Base-by-base conservation (phyloP, 2,329 filamentous ascomycete species). In the Aspergillus ochraceoroseus region DNA sequence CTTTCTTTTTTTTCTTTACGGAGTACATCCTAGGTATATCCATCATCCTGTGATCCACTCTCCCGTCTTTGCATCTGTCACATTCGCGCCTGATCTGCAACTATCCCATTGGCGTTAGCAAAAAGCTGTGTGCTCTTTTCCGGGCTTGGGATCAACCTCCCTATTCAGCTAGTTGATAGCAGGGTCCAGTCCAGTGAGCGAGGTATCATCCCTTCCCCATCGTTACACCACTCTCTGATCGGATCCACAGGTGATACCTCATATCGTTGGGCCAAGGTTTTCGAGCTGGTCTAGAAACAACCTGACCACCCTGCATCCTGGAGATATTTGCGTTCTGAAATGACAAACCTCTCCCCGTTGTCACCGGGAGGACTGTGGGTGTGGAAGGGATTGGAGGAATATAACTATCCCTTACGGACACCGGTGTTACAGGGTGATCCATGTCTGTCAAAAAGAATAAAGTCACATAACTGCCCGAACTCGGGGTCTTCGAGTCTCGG, bases 11-110 rank as follows among this genome's bases (percentile, higher is more conserved):
- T 9, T 22, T 25, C 35, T 18, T 15, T 28, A 25, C 28, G 19
- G 15, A n/a, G n/a, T n/a, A n/a, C n/a, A n/a, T n/a, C n/a, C 12
- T 13, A 23, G n/a, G 8, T 22, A 9, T 5, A 32, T 26, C 19
- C 15, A 11, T 23, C 18, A 26, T 38, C 19, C 29, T 2, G 9
- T 13, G 26, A 30, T 31, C 39, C 28, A 43, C 40, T 27, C 25
- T 15, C 12, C 25, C 30, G 18, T 6, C 26, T 30, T 29, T 49
- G 42, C 47, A 48, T 47, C 34, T 50, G 47, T 50, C 49, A 50
- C 47, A 49, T 47, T 43, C 23, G 3, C 19, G 13, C 20, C 30
- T 32, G 20, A 31, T 39, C 41, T 44, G 37, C 44, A 12, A 28
- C 40, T 25, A 26, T 38, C 30, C 41, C 26, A 25, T 23, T 45